phyloP scores from a whole-genome alignment of 2,329 filamentous ascomycete genomes.

The Aspergillus spinulosporus region DNA sequence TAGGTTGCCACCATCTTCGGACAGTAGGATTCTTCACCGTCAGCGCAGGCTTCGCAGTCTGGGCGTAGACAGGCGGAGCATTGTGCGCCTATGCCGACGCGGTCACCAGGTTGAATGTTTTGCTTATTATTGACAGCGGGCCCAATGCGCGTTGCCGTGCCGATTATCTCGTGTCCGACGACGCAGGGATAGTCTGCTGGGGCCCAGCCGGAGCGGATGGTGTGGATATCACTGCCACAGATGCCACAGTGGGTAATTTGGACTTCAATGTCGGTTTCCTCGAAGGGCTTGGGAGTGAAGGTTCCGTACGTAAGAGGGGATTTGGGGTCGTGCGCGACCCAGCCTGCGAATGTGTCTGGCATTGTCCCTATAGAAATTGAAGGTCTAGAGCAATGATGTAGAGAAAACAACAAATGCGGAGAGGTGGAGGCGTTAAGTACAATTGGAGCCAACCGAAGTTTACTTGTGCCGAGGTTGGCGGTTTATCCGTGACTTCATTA shows the following conservation, averaged over 20 bases:
- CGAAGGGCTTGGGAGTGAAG: slow-evolving; percentile 46
- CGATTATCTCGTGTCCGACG: slow-evolving; percentile 67
- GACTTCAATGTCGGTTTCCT: slow-evolving; percentile 67
- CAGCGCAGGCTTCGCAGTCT: slow-evolving; percentile 45
- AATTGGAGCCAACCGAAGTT: slow-evolving; percentile 1
- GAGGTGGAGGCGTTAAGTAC: not conserved
- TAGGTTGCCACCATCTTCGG: slow-evolving; percentile 39
- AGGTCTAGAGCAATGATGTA: not conserved
- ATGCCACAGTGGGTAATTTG: slow-evolving; percentile 66
- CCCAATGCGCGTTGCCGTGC: slow-evolving; percentile 58
- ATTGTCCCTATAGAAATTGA: not conserved
- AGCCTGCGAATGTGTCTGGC: slow-evolving; percentile 41
- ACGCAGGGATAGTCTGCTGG: slow-evolving; percentile 50
- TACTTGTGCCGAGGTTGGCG: slow-evolving; percentile 14
- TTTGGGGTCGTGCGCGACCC: slow-evolving; percentile 40
- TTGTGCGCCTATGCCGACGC: slow-evolving; percentile 65
- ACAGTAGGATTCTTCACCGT: slow-evolving; percentile 44
- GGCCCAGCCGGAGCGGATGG: slow-evolving; percentile 53
- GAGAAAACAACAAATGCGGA: not conserved
- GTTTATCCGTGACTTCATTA: slow-evolving; percentile 8
- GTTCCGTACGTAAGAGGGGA: slow-evolving; percentile 34
- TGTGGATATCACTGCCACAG: slow-evolving; percentile 65
- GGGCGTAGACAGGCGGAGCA: slow-evolving; percentile 53
- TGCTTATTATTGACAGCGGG: slow-evolving; percentile 35
- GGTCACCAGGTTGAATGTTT: slow-evolving; percentile 60